Evolutionary conservation across 2,329 filamentous ascomycete species (phyloP), one percentile per base, ranked within the genome.

Genomic region (Zalaria sp.): DNA sequence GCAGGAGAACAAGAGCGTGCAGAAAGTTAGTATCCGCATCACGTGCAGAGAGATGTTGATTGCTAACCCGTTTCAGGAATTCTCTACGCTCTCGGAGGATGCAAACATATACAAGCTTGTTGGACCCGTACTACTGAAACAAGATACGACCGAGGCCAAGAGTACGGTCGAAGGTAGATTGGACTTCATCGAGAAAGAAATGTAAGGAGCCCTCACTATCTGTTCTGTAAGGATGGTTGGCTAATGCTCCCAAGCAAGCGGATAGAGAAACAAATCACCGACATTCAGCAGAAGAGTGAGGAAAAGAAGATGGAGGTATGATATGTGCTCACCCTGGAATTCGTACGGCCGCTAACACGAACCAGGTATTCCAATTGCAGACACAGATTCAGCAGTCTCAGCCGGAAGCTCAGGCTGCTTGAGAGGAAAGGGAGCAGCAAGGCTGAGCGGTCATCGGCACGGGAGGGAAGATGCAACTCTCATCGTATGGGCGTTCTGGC

Each of bases 101-200:
- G 83, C 93, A 55, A 85, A 79, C 49, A 93, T 98, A 61, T 98
- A 93, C 75, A 98, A 96, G 65, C 77, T 95, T 35, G 79, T 94
- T 37, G 91, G 91, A 0, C 91, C 91, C 0, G 84, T 96, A 5
- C 67, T 98, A 32, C 64, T 98, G 55, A 95, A 96, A 71, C 91
- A 98, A 63, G 91, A 96, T 44, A 88, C 84, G 61, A 67, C 77
- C 2, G 91, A 98, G 60, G 91, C 91, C 0, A 79, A 87, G 49
- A 82, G 84, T 69, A 88, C 87, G 0, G 91, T 98, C 11, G 86
- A 93, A 52, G 85, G 85, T 18, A 78, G 91, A 25, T 62, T 98
- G 39, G 87, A 94, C 50, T 96, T 89, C 57, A 98, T 98, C 50
- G 75, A 80, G 50, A 85, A 89, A 56, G 89, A 98, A 59, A 91